Base-by-base conservation (phyloP, 306 rosid species). In the Rosa rugosa region DNA sequence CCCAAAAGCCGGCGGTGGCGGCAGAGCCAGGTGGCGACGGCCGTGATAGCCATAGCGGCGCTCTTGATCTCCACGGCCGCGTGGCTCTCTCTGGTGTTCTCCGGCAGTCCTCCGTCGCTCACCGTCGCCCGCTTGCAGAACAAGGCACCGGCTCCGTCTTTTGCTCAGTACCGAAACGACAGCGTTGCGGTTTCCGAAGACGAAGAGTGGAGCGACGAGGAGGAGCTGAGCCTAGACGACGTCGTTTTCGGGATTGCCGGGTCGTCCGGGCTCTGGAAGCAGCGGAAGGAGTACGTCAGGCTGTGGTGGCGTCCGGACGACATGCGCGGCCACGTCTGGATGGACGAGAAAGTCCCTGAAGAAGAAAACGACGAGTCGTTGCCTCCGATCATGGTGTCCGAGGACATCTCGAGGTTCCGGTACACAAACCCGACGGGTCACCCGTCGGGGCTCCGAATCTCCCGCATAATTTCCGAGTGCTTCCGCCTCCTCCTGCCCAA, bases 241-340 rank as follows among this genome's bases (percentile, higher is more conserved):
- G 75, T 91, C 62, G 84, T 91, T 38, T 91, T 91, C 77, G 94
- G 97, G 71, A 85, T 91, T 57, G 97, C 92, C 46, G 97, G 94
- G 50, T 91, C 97, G 38, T 87, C 94, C 49, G 90, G 84, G 56
- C 89, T 91, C 25, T 89, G 94, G 97, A 83, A 69, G 83, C 85
- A 79, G 31, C 87, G 92, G 69, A 91, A 86, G 81, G 97, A 91
- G 71, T 91, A 84, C 71, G 71, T 91, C 27, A 85, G 85, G 77
- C 83, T 91, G 5, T 91, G 94, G 97, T 91, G 97, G 97, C 92
- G 89, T 20, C 89, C 90, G n/a, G 66, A 67, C 66, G 87, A 85
- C 45, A 89, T 91, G 94, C 91, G 90, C 5, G 94, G 94, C 20
- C 91, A 91, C 82, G 90, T 89, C 71, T 91, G 97, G 97, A 71